These are phyloP conservation scores for Edaphochlamys debaryana DNA, from an alignment of 139 green algal genomes.

Conservation along the genomic window DNA sequence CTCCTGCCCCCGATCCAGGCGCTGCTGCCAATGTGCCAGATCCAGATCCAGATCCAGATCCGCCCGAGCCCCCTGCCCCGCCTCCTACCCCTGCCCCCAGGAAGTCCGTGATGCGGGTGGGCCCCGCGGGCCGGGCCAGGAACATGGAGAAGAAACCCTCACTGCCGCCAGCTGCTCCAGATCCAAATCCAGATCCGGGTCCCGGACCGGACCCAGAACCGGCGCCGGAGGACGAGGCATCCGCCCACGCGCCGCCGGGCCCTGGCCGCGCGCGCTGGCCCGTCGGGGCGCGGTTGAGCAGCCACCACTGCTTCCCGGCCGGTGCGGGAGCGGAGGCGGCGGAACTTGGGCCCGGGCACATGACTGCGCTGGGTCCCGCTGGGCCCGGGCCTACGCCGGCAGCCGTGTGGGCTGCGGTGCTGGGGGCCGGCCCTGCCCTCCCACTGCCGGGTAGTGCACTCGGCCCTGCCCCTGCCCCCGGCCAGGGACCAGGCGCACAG, in stretches of 20 bases:
- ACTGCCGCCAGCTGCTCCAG: background rate
- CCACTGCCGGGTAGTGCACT: too few species aligned
- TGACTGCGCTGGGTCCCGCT: too few species aligned
- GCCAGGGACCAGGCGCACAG: too few species aligned
- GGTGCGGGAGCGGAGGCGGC: too few species aligned
- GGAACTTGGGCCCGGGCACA: too few species aligned
- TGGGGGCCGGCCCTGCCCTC: too few species aligned
- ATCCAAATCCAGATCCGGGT: background rate
- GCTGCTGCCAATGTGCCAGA: background rate
- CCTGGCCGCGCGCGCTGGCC: conserved; percentile 15
- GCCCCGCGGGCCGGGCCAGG: background rate
- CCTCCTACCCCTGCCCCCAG: background rate
- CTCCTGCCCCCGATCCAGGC: too few species aligned
- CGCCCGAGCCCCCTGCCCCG: too few species aligned
- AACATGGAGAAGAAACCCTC: conserved; percentile 1
- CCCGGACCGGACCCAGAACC: background rate
- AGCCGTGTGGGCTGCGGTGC: too few species aligned
- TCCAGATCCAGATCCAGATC: too few species aligned
- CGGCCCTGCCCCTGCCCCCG: too few species aligned
- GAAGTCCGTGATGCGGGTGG: conserved; percentile 17
- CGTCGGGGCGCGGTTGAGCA: background rate
- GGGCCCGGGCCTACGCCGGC: too few species aligned
- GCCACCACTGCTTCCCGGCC: background rate
- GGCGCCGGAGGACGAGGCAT: background rate
- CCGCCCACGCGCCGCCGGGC: background rate